phyloP scores from a whole-genome alignment of 805 yeast species.

The Starmerella sirachaensis region DNA sequence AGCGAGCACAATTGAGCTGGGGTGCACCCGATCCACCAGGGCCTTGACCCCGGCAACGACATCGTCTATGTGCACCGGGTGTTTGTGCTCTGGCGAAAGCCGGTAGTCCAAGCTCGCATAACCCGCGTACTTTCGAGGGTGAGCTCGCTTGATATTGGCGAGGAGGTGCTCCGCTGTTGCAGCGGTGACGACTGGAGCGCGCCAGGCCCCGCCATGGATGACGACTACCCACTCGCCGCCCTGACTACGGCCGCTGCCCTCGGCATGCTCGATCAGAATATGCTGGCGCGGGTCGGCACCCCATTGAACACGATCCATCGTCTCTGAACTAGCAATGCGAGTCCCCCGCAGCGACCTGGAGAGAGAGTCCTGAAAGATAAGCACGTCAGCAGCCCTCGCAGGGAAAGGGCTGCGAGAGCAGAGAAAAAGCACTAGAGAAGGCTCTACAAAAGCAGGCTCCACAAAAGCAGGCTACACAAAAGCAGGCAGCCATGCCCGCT shows the following conservation, averaged over 20 bases:
- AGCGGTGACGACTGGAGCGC: constrained; percentile 52
- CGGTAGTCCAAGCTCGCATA: constrained; percentile 49
- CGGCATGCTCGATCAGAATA: background rate
- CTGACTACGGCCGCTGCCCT: constrained; percentile 2
- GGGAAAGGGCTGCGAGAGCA: too few species aligned
- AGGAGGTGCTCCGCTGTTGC: constrained; percentile 38
- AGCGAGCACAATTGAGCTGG: constrained; percentile 30
- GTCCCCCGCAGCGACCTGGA: too few species aligned
- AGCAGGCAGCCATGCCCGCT: too few species aligned
- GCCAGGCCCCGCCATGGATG: constrained; percentile 87
- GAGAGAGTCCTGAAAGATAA: background rate
- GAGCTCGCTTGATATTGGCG: constrained; percentile 2
- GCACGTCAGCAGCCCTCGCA: too few species aligned
- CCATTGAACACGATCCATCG: constrained; percentile 4
- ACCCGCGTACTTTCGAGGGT: constrained; percentile 24
- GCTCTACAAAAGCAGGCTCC: too few species aligned
- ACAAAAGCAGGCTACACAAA: too few species aligned
- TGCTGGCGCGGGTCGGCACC: constrained; percentile 6
- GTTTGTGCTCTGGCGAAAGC: constrained; percentile 47
- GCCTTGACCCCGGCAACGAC: constrained; percentile 35
- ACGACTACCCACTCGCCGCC: constrained; percentile 42
- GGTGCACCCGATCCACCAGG: constrained; percentile 19
- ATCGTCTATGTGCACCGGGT: constrained; percentile 53
- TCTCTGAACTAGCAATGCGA: background rate
- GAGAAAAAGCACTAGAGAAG: too few species aligned